A percentile compares a stretch with the other conserved stretches of the same genome.
Conservation (phyloP, 2,329 filamentous ascomycete species). For the Aspergillus hiratsukae region DNA sequence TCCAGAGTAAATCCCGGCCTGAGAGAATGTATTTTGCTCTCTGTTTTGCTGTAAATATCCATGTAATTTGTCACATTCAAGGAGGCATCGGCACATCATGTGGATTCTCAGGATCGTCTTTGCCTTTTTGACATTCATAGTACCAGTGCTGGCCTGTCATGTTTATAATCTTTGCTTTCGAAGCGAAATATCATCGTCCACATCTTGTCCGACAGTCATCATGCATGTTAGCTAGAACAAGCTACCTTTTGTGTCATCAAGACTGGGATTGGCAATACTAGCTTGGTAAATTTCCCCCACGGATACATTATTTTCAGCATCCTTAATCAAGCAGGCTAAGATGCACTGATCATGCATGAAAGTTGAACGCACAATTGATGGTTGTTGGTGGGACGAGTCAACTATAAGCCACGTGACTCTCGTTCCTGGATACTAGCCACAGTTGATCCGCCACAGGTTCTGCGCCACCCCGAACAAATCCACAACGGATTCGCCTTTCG, state of each 20-base stretch:
- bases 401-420: slow-evolving; percentile 11
- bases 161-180: neutral
- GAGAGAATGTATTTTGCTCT: neutral
- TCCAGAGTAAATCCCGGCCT: neutral
- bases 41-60: too few species aligned
- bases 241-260: too few species aligned
- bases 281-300: neutral
- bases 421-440: slow-evolving; percentile 24
- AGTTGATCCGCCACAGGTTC: slow-evolving; percentile 28
- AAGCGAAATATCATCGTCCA: neutral
- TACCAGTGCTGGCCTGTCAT: too few species aligned
- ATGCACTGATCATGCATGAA: neutral
- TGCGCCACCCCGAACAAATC: slow-evolving; percentile 35
- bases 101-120: neutral
- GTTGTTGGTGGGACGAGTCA: neutral
- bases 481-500: slow-evolving; percentile 40
- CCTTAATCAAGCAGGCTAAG: neutral
- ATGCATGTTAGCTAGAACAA: neutral
- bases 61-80: neutral
- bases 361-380: neutral
- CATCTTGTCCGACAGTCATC: too few species aligned
- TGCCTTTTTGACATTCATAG: neutral
- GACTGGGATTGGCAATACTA: too few species aligned
- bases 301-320: neutral
- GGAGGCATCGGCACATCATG: neutral